Evolutionary conservation across 345 rosid genomes (phyloP).

Genomic region (Isatis tinctoria): DNA sequence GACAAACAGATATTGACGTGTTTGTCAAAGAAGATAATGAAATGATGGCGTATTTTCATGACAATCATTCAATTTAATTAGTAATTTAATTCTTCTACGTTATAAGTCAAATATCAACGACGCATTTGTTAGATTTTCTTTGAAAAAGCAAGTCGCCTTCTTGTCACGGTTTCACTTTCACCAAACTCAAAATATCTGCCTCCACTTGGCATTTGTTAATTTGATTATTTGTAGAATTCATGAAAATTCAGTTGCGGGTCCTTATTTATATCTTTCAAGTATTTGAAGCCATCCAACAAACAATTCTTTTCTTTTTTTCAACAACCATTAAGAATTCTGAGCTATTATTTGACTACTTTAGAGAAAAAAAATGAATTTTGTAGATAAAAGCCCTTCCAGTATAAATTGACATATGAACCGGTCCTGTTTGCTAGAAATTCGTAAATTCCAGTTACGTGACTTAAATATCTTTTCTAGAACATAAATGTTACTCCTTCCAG

Average conservation of each 20-base stretch:
- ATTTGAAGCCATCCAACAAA: not conserved
- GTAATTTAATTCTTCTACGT: not conserved
- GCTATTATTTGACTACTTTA: conserved; percentile 1
- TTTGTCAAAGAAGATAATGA: not conserved
- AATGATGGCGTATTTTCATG: conserved; percentile 4
- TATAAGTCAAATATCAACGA: conserved; percentile 17
- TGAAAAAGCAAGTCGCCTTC: conserved; percentile 9
- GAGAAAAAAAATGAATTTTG: not conserved
- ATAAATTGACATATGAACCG: not conserved
- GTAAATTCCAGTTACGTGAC: too few relatives aligned
- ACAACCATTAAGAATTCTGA: not conserved
- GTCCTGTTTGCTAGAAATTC: not conserved
- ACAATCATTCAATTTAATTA: not conserved
- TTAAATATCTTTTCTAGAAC: too few relatives aligned
- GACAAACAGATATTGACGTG: conserved; percentile 3
- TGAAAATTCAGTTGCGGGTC: conserved; percentile 11
- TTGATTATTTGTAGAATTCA: not conserved
- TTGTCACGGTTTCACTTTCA: conserved; percentile 23
- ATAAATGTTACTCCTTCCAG: too few relatives aligned
- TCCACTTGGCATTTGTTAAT: not conserved
- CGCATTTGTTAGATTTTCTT: conserved; percentile 3
- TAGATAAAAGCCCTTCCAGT: not conserved
- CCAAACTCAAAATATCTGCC: not conserved
- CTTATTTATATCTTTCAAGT: not conserved
- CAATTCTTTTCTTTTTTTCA: not conserved